A percentile compares a stretch with the other conserved stretches of the same genome.
Conservation (phyloP, 1,284 basidiomycete species). For the Boletus sp. region DNA sequence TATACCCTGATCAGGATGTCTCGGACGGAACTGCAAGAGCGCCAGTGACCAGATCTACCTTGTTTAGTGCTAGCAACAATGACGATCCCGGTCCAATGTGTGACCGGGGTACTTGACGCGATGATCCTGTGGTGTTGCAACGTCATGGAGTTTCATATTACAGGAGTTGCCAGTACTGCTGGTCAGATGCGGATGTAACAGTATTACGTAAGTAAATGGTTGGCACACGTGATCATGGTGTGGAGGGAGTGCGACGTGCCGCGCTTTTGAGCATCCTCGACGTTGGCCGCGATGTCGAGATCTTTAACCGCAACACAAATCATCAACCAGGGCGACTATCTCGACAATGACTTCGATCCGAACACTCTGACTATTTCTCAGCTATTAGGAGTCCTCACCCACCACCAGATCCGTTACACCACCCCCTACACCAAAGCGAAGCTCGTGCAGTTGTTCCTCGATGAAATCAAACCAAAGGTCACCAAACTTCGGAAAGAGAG, state of each 20-base stretch:
- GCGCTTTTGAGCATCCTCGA: conserved; percentile 11
- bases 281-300: conserved; percentile 53
- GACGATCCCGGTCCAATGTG: conserved; percentile 8
- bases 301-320: conserved; percentile 65
- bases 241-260: neutral
- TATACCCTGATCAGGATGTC: conserved; percentile 2
- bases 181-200: no score
- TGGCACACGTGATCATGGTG: conserved; percentile 22
- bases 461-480: conserved; percentile 65
- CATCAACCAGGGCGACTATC: conserved; percentile 72
- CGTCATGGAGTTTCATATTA: no score
- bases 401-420: conserved; percentile 77
- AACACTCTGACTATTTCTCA: conserved; percentile 75
- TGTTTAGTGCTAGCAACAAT: conserved; percentile 4
- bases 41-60: neutral
- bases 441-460: conserved; percentile 77
- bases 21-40: conserved; percentile 19
- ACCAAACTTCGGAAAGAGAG: conserved; percentile 63
- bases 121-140: no score
- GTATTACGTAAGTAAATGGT: conserved; percentile 9
- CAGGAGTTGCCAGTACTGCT: no score
- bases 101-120: no score
- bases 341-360: conserved; percentile 83
- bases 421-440: conserved; percentile 83
- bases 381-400: conserved; percentile 75